phyloP scores from a whole-genome alignment of 1,284 basidiomycete species.

The Inonotus hispidus region DNA sequence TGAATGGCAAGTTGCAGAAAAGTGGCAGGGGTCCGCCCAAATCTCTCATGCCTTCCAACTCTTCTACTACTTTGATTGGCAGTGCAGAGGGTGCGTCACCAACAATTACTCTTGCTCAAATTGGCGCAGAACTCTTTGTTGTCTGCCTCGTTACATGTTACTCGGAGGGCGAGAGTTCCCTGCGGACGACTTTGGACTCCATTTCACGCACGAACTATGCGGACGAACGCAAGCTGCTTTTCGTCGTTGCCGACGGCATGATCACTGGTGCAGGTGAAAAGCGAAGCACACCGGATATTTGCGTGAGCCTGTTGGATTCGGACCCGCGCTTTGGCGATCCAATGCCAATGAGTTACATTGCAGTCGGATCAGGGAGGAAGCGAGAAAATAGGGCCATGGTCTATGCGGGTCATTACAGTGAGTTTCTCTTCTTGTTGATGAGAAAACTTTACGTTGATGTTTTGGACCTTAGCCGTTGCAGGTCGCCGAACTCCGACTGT shows the following conservation, averaged over 20 bases:
- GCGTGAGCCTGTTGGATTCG: conserved; percentile 87
- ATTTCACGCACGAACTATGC: conserved; percentile 90
- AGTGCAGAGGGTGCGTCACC: conserved; percentile 42
- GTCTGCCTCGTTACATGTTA: conserved; percentile 97
- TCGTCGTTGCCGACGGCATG: conserved; percentile 98
- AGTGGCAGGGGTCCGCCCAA: conserved; percentile 37
- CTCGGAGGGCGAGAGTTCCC: conserved; percentile 91
- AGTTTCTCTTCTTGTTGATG: conserved; percentile 31
- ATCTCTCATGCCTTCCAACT: conserved; percentile 41
- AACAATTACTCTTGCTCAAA: conserved; percentile 78
- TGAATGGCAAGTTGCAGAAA: conserved; percentile 51
- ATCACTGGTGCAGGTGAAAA: conserved; percentile 97
- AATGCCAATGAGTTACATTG: conserved; percentile 89
- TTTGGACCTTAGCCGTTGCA: conserved; percentile 50
- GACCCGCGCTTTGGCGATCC: conserved; percentile 97
- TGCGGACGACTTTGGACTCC: conserved; percentile 89
- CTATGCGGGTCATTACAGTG: conserved; percentile 98
- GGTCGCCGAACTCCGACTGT: conserved; percentile 94
- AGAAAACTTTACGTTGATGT: conserved; percentile 8
- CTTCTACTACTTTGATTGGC: conserved; percentile 48
- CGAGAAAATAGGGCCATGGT: conserved; percentile 95
- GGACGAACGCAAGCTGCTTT: conserved; percentile 87
- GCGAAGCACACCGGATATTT: conserved; percentile 92
- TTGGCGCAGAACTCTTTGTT: conserved; percentile 91
- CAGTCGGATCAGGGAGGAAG: conserved; percentile 88